Percentiles rank a stretch among this genome's conserved stretches.
Evolutionary conservation across 139 green algal genomes (phyloP).

Genomic region (Chlamydomonas schloesseri): DNA sequence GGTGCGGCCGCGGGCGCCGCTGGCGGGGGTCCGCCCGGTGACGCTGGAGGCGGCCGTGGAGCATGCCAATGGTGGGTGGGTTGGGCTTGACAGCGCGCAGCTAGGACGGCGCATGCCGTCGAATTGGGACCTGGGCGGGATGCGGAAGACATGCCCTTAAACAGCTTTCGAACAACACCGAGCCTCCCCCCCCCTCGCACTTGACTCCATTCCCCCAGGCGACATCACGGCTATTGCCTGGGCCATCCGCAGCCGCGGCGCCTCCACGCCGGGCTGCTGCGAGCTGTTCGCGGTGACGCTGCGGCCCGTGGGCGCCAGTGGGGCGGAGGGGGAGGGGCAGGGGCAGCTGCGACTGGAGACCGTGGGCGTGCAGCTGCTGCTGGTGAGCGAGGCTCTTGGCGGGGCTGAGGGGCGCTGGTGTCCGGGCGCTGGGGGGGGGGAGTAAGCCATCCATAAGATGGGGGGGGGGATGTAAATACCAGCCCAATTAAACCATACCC

Average conservation of each 20-base stretch:
- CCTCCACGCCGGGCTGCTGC: slow-evolving; percentile 23
- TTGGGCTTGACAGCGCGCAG: too few species aligned
- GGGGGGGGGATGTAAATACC: too few species aligned
- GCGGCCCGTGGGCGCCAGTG: background rate
- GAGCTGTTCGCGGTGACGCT: slow-evolving; percentile 51
- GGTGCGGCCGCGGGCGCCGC: slow-evolving; percentile 54
- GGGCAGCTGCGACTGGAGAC: slow-evolving; percentile 17
- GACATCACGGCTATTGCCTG: slow-evolving; percentile 51
- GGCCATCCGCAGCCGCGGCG: slow-evolving; percentile 34
- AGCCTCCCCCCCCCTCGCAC: background rate
- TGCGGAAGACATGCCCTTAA: too few species aligned
- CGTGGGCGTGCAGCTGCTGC: slow-evolving; percentile 51
- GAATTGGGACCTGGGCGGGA: too few species aligned
- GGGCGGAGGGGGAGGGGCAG: background rate
- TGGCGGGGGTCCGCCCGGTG: slow-evolving; percentile 57
- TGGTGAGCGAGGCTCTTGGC: slow-evolving; percentile 9
- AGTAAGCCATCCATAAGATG: too few species aligned
- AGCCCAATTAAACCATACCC: too few species aligned
- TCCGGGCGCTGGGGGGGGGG: too few species aligned
- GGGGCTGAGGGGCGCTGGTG: background rate
- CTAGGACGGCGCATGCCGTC: too few species aligned
- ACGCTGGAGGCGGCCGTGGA: slow-evolving; percentile 49
- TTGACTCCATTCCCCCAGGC: background rate
- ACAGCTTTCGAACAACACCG: too few species aligned
- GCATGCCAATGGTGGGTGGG: background rate